Percentiles rank a stretch among this genome's conserved stretches.
These are phyloP conservation scores for Cordyceps tenuipes DNA, from an alignment of 2,329 filamentous ascomycete genomes.

Conservation along the genomic window DNA sequence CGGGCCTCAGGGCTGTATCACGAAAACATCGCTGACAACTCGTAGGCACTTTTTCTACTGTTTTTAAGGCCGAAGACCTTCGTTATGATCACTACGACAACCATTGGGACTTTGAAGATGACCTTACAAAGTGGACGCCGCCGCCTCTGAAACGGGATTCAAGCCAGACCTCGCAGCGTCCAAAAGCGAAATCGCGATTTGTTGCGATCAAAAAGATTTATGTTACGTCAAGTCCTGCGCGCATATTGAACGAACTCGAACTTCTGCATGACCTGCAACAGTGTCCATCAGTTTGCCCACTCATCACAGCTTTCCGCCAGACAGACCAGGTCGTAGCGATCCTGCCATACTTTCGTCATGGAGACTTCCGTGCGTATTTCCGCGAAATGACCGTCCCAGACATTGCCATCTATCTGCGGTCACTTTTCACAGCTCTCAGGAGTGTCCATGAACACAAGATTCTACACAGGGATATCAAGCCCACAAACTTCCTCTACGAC, in stretches of 20 bases:
- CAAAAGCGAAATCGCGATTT: slow-evolving; percentile 50
- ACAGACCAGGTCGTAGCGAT: slow-evolving; percentile 93
- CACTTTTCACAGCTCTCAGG: slow-evolving; percentile 74
- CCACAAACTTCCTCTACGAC: slow-evolving; percentile 95
- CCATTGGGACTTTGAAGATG: slow-evolving; percentile 71
- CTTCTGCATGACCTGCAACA: slow-evolving; percentile 79
- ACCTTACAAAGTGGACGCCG: slow-evolving; percentile 59
- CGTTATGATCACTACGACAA: slow-evolving; percentile 77
- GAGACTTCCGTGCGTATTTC: slow-evolving; percentile 92
- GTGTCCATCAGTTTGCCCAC: slow-evolving; percentile 79
- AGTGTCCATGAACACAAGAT: slow-evolving; percentile 80
- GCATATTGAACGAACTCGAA: slow-evolving; percentile 94
- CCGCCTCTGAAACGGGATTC: slow-evolving; percentile 51
- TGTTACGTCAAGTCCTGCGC: slow-evolving; percentile 86
- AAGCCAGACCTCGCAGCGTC: slow-evolving; percentile 28
- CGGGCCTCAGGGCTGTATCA: no score
- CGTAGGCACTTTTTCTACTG: slow-evolving; percentile 93
- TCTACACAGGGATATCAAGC: slow-evolving; percentile 92
- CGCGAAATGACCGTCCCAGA: slow-evolving; percentile 79
- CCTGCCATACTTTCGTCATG: slow-evolving; percentile 89
- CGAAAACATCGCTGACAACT: slow-evolving; percentile 12
- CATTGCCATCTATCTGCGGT: slow-evolving; percentile 82
- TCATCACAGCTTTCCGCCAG: slow-evolving; percentile 93
- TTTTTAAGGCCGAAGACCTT: slow-evolving; percentile 96
- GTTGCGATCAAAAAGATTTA: slow-evolving; percentile 99